These are phyloP conservation scores for Phytophthora crassamura DNA, from an alignment of 352 stramenopile species.

Conservation along the genomic window DNA sequence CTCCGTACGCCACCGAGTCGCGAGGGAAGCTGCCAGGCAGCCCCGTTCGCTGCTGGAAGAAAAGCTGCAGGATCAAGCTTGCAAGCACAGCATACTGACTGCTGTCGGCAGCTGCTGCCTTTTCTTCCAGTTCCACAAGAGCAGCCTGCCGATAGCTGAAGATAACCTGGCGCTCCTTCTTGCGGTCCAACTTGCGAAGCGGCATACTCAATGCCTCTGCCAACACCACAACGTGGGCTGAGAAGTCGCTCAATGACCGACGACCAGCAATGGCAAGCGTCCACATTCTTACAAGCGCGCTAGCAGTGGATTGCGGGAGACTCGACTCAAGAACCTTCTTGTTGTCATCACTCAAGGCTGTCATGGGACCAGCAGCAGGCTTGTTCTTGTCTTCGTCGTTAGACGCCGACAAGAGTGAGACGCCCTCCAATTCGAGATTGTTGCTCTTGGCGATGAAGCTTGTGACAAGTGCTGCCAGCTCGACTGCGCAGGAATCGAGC, in stretches of 20 bases:
- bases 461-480: slow-evolving; percentile 65
- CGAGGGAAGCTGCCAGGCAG: slow-evolving; percentile 58
- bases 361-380: slow-evolving; percentile 23
- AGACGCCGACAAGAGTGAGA: slow-evolving; percentile 42
- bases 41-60: slow-evolving; percentile 74
- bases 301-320: slow-evolving; percentile 56
- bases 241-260: slow-evolving; percentile 69
- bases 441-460: slow-evolving; percentile 75
- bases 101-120: slow-evolving; percentile 9
- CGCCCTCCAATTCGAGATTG: slow-evolving; percentile 60
- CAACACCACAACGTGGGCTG: slow-evolving; percentile 59
- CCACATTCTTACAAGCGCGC: slow-evolving; percentile 68
- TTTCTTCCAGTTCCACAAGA: slow-evolving; percentile 52
- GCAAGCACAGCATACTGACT: slow-evolving; percentile 29
- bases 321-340: slow-evolving; percentile 70
- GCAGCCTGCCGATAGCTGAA: slow-evolving; percentile 67
- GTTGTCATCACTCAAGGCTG: slow-evolving; percentile 63
- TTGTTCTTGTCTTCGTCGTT: slow-evolving; percentile 11
- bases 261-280: slow-evolving; percentile 67
- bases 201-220: slow-evolving; percentile 76
- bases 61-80: slow-evolving; percentile 56
- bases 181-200: slow-evolving; percentile 80
- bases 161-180: slow-evolving; percentile 80
- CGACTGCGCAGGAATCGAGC: slow-evolving; percentile 52
- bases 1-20: slow-evolving; percentile 38